phyloP scores from a whole-genome alignment of 2,329 filamentous ascomycete genomes.

The Dactylella cylindrospora region DNA sequence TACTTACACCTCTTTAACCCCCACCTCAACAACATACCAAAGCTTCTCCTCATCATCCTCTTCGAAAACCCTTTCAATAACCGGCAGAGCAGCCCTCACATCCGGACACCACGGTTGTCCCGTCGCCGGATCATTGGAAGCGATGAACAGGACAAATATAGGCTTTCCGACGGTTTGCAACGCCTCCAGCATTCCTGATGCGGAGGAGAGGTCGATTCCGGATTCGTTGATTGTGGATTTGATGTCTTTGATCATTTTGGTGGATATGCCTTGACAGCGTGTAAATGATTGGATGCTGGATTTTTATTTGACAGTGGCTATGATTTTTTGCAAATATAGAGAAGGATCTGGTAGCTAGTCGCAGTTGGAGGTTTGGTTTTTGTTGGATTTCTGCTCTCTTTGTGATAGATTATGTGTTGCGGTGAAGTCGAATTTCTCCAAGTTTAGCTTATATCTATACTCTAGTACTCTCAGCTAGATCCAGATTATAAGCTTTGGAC shows the following conservation, averaged over 20 bases:
- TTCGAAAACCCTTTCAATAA: conserved; percentile 50
- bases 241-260: conserved; percentile 15
- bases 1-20: conserved; percentile 51
- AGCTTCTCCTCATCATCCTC: conserved; percentile 47
- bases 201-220: conserved; percentile 5
- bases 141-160: conserved; percentile 52
- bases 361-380: too few relatives aligned
- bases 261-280: too few relatives aligned
- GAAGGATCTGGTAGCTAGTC: too few relatives aligned
- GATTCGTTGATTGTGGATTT: not conserved
- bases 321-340: too few relatives aligned
- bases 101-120: conserved; percentile 54
- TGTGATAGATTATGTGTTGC: too few relatives aligned
- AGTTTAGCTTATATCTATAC: too few relatives aligned
- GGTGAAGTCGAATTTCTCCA: too few relatives aligned
- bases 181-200: conserved; percentile 12
- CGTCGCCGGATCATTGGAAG: conserved; percentile 51
- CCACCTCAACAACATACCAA: conserved; percentile 51
- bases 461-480: too few relatives aligned
- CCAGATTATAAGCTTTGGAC: too few relatives aligned
- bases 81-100: conserved; percentile 52
- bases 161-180: conserved; percentile 3
- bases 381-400: too few relatives aligned
- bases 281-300: too few relatives aligned
- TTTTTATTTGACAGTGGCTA: too few relatives aligned